These are phyloP conservation scores for Dryadomyces quercivorus DNA, from an alignment of 2,329 filamentous ascomycete genomes.

Conservation along the genomic window DNA sequence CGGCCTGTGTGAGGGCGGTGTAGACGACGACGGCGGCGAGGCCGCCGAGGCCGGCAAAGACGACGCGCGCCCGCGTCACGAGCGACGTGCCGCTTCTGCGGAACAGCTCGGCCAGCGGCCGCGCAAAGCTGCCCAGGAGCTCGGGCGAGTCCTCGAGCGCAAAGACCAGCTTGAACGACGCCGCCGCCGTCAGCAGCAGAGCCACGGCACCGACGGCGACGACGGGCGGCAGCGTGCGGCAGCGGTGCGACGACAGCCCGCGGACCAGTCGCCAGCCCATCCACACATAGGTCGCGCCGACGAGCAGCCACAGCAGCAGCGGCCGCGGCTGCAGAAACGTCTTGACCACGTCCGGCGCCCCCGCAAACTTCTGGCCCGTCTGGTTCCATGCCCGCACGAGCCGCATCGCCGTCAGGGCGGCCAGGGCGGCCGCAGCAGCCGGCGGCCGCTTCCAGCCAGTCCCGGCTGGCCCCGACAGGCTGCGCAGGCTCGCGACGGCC, in stretches of 20 bases:
- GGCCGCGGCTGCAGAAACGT: constrained; percentile 53
- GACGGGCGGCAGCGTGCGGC: constrained; percentile 17
- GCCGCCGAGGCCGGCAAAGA: constrained; percentile 35
- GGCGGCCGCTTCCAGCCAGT: not conserved
- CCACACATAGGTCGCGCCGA: constrained; percentile 57
- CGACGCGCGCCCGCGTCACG: constrained; percentile 33
- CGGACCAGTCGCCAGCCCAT: constrained; percentile 34
- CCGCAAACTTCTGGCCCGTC: constrained; percentile 90
- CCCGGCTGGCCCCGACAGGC: constrained; percentile 16
- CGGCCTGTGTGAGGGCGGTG: not conserved
- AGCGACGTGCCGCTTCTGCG: constrained; percentile 31
- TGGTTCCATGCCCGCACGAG: constrained; percentile 81
- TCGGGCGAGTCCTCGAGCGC: constrained; percentile 82
- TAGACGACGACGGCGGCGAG: constrained; percentile 22
- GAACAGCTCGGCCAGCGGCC: constrained; percentile 26
- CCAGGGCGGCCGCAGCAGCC: constrained; percentile 15
- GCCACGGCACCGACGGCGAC: constrained; percentile 19
- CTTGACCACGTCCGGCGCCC: constrained; percentile 77
- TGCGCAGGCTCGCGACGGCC: constrained; percentile 36
- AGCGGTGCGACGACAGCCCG: constrained; percentile 16
- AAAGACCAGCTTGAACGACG: constrained; percentile 84
- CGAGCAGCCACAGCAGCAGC: constrained; percentile 59
- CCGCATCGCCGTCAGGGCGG: constrained; percentile 50
- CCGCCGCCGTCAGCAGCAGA: constrained; percentile 38
- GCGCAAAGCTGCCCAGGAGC: constrained; percentile 41